These are phyloP conservation scores for Fusarium nodosum DNA, from an alignment of 2,329 filamentous ascomycete species.

Conservation along the genomic window DNA sequence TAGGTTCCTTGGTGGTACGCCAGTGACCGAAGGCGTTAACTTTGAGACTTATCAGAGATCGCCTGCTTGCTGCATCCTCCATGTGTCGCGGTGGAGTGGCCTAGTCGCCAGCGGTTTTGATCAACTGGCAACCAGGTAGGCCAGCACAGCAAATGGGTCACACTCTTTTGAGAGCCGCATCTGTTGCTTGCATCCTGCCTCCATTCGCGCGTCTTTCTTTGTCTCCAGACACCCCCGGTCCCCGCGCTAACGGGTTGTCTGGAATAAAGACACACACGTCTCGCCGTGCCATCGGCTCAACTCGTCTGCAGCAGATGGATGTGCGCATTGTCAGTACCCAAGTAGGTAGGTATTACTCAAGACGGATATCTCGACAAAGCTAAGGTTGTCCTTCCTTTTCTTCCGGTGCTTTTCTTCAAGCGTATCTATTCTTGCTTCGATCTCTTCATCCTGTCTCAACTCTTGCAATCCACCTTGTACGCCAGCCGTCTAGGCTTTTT, in stretches of 20 bases:
- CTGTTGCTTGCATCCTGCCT: conserved; percentile 69
- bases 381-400: conserved; percentile 24
- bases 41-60: conserved; percentile 60
- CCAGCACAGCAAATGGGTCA: conserved; percentile 91
- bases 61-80: conserved; percentile 61
- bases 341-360: conserved; percentile 53
- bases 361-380: conserved; percentile 55
- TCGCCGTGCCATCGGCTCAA: conserved; percentile 61
- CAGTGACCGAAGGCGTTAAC: conserved; percentile 50
- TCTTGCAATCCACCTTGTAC: conserved; percentile 22
- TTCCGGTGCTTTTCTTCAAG: conserved; percentile 20
- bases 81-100: conserved; percentile 69
- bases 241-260: conserved; percentile 65
- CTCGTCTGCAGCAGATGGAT: conserved; percentile 62
- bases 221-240: conserved; percentile 63
- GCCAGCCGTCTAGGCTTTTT: conserved; percentile 11
- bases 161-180: conserved; percentile 76
- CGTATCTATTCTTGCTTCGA: conserved; percentile 33
- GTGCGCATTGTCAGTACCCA: conserved; percentile 33
- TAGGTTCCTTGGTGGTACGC: conserved; percentile 49
- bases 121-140: conserved; percentile 87
- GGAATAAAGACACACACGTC: conserved; percentile 75
- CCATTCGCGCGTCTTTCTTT: conserved; percentile 55
- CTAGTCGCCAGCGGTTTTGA: conserved; percentile 72
- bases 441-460: conserved; percentile 20